Base-by-base conservation (phyloP, 2,329 filamentous ascomycete species). In the Emericellopsis cladophorae region DNA sequence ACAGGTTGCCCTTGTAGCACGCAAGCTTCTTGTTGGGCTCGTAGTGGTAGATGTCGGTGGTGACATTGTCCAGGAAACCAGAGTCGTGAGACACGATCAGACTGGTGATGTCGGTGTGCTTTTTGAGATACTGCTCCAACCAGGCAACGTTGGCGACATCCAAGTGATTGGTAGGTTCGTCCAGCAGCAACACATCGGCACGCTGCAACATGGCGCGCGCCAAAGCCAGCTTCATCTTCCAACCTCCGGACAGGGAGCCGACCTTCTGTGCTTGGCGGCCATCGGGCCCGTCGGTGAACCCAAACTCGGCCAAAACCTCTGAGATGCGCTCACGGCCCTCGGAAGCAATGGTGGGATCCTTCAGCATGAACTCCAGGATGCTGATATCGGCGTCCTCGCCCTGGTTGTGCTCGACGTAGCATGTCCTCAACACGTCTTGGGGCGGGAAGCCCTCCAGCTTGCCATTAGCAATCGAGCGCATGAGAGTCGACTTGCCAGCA, bases 211-310 rank as follows among this genome's bases (percentile, higher is more conserved):
- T 96, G 48, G 92, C 92, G 54, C 92, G 79, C 40, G 92, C 92
- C 61, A 98, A 67, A 49, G 92, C 92, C 46, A 98, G 70, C 79
- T 98, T 98, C 92, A 98, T 98, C 76, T 96, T 96, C 92, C 92
- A 98, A 58, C 92, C 92, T 65, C 92, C 92, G 35, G 92, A 96
- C 31, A 98, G 67, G 16, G 90, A 95, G 51, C 92, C 92, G 44
- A 98, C 92, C 53, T 83, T 85, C 59, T 95, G 79, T 6, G 81
- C 74, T 62, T 96, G 92, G 45, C 87, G 79, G 44, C 90, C 92
- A 49, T 92, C 84, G 1, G 88, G 87, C 3, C 90, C 90, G 46
- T 84, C 65, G 18, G 85, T 93, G 66, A 98, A 98, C 35, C 93
- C 93, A 54, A 98, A 92, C 60, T 96, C 89, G 39, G 79, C 74